phyloP scores from a whole-genome alignment of 176 grass and related monocot genomes.

The Poa annua region DNA sequence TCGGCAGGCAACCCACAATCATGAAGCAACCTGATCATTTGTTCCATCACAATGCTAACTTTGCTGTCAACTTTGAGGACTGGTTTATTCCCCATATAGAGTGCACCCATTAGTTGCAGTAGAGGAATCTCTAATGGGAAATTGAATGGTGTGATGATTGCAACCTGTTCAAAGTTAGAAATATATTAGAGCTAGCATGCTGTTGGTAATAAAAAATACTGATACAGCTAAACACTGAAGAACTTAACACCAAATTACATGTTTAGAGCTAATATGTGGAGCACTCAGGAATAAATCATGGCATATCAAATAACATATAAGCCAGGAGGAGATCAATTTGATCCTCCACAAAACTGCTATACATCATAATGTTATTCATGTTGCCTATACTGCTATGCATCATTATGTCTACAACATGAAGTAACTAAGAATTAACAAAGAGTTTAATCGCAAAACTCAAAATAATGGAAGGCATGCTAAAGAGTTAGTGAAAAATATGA shows the following conservation, averaged over 20 bases:
- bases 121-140: constrained; percentile 91
- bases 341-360: background rate
- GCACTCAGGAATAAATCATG: background rate
- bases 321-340: constrained; percentile 1
- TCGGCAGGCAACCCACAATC: constrained; percentile 83
- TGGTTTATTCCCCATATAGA: constrained; percentile 99
- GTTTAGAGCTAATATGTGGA: background rate
- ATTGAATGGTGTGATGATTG: constrained; percentile 97
- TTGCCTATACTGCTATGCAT: background rate
- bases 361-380: background rate
- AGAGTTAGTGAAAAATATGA: background rate
- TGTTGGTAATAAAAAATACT: constrained; percentile 24
- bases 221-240: background rate
- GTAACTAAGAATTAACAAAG: background rate
- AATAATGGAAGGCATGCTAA: background rate
- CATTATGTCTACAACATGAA: background rate
- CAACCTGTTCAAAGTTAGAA: constrained; percentile 66
- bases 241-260: constrained; percentile 24
- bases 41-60: constrained; percentile 99
- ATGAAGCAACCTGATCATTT: constrained; percentile 92
- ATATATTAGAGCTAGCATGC: constrained; percentile 37
- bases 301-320: constrained; percentile 13
- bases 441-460: background rate
- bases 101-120: constrained; percentile 96
- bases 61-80: constrained; percentile 99